Evolutionary conservation across 2,329 filamentous ascomycete species (phyloP).

Genomic region (Colletotrichum siamense): DNA sequence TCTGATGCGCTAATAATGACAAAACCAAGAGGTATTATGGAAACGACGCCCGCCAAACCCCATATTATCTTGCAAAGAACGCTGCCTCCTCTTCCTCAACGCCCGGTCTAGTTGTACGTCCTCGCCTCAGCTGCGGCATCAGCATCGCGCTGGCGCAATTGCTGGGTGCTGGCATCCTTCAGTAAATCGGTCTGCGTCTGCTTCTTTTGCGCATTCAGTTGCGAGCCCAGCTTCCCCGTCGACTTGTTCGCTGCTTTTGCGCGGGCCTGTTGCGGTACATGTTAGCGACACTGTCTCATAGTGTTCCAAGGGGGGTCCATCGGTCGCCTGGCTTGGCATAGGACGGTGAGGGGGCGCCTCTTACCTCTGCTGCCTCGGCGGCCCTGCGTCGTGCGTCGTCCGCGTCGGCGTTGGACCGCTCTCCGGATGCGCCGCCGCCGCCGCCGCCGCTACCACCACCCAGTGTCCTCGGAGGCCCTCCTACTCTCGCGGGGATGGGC

Average conservation of each 20-base stretch:
- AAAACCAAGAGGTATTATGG: not conserved
- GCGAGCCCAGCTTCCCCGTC: constrained; percentile 72
- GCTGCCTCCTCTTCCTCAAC: not conserved
- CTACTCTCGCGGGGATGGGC: constrained; percentile 58
- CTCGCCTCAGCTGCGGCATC: constrained; percentile 58
- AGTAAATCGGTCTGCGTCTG: constrained; percentile 74
- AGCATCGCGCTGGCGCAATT: constrained; percentile 69
- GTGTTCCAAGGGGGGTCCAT: not conserved
- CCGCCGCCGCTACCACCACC: constrained; percentile 55
- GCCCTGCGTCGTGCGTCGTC: constrained; percentile 75
- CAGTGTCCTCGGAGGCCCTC: constrained; percentile 67
- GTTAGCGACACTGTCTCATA: not conserved
- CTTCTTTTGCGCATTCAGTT: constrained; percentile 78
- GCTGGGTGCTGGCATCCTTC: constrained; percentile 70
- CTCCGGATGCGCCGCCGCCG: constrained; percentile 30
- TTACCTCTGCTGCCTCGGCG: constrained; percentile 84
- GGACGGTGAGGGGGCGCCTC: constrained; percentile 30
- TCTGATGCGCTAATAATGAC: not conserved
- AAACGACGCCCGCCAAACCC: not conserved
- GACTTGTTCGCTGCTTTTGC: constrained; percentile 62
- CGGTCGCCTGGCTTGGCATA: not conserved
- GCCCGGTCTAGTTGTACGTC: constrained; percentile 30
- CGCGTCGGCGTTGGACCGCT: constrained; percentile 29
- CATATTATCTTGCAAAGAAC: not conserved
- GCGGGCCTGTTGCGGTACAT: constrained; percentile 60